Evolutionary conservation across 106 monocot genomes (phyloP), one percentile per base, ranked within the genome.

Genomic region (Allium sativum): DNA sequence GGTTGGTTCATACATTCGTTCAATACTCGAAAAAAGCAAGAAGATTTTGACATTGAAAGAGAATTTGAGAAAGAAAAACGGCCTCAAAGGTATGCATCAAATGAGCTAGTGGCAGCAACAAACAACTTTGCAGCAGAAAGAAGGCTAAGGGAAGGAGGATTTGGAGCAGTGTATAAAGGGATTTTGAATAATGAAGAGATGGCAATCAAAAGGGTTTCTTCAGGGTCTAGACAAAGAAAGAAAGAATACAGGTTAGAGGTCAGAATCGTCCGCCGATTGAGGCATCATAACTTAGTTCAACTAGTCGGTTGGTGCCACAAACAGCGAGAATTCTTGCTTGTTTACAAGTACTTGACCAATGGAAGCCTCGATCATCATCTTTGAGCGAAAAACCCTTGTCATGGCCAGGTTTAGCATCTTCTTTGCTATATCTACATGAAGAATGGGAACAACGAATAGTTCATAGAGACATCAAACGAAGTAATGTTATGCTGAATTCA

Each of bases 311-410:
- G 73, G 73, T 74, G 73, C 45, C 73, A 74, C 21, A 17, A 53
- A 20, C 59, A 44, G 3, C 44, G 52, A 0, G 73, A 66, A 21
- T 53, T 68, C 56, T 57, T 68, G 13, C 68, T 68, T 8, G 57
- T 68, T 10, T 68, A 68, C 44, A 18, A 68, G 12, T 79, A 52
- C 62, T 79, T 84, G 84, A 65, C 76, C 52, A 84, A 84, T 45
- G 84, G 76, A 8, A 84, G 84, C 66, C 69, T 84, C 16, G 73
- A 74, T n/a, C 9, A 58, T 8, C 67, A 74, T 45, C 67, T 74
- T 18, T 61, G 22, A 10, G 31, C 14, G 42, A 51, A 21, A 42
- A n/a, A 18, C 12, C 40, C 41, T 59, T 74, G 5, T 8, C 59
- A 1, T 74, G 73, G 73, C 47, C 66, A 11, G 73, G 61, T 9